Evolutionary conservation across 345 rosid genomes (phyloP).

Genomic region (Populus nigra): DNA sequence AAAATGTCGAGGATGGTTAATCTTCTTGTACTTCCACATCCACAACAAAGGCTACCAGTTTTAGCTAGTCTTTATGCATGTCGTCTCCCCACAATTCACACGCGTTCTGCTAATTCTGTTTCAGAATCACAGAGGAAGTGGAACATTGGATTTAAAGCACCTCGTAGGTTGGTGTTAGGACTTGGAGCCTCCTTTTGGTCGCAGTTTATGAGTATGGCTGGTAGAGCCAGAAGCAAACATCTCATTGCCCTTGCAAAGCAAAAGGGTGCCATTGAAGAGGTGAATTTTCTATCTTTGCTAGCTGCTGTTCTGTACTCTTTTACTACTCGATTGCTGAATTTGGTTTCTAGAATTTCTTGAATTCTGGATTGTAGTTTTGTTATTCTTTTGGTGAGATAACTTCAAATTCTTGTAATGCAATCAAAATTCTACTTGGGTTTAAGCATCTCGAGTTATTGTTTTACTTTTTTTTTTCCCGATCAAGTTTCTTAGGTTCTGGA

Average conservation of each 20-base stretch:
- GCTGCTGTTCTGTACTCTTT: not conserved
- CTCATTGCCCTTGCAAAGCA: conserved; percentile 77
- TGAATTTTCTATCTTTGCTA: conserved; percentile 15
- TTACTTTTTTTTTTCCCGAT: not conserved
- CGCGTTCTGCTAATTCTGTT: conserved; percentile 25
- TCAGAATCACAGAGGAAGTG: conserved; percentile 7
- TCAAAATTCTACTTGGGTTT: not conserved
- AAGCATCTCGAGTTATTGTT: not conserved
- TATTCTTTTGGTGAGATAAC: not conserved
- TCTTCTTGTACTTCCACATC: conserved; percentile 23
- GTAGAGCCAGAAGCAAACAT: conserved; percentile 36
- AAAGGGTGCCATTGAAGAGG: conserved; percentile 65
- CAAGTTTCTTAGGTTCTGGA: too few species aligned
- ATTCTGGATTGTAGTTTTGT: conserved; percentile 5
- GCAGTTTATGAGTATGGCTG: conserved; percentile 48
- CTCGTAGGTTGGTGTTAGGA: conserved; percentile 59
- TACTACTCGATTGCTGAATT: not conserved
- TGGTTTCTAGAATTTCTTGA: conserved; percentile 1
- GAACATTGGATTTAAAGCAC: conserved; percentile 27
- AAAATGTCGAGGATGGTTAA: conserved; percentile 36
- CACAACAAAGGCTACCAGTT: conserved; percentile 26
- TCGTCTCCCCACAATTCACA: conserved; percentile 10
- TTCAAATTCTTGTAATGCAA: not conserved
- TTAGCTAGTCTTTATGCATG: conserved; percentile 16
- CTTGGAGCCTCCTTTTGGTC: conserved; percentile 61